Evolutionary conservation across 2,329 filamentous ascomycete genomes (phyloP).

Genomic region (Aspergillus hortae): DNA sequence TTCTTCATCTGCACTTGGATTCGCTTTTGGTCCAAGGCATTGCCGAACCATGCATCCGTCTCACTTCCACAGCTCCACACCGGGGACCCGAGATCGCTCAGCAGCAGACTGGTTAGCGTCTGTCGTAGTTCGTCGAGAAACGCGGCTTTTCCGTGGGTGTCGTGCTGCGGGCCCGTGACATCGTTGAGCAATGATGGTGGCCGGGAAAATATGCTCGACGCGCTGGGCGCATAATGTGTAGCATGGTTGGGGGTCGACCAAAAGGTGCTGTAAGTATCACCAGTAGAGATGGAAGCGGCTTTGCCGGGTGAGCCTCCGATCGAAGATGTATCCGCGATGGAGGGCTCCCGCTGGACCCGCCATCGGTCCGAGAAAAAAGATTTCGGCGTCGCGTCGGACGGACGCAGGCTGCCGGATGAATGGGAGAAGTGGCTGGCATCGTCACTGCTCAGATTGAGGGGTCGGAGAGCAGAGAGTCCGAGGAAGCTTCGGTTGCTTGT

Average conservation of each 20-base stretch:
- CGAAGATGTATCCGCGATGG: conserved; percentile 59
- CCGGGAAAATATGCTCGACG: conserved; percentile 53
- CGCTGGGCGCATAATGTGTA: conserved; percentile 60
- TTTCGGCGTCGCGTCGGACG: conserved; percentile 53
- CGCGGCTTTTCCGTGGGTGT: conserved; percentile 65
- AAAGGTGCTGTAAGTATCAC: conserved; percentile 74
- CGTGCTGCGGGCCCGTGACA: conserved; percentile 29
- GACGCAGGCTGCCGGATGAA: conserved; percentile 24
- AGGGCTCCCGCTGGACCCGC: conserved; percentile 55
- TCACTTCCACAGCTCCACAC: conserved; percentile 88
- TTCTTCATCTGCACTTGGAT: conserved; percentile 39
- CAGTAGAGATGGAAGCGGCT: conserved; percentile 67
- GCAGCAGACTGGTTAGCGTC: conserved; percentile 73
- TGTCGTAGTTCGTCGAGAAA: conserved; percentile 77
- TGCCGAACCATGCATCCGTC: conserved; percentile 80
- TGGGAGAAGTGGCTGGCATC: conserved; percentile 31
- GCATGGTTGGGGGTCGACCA: conserved; percentile 82
- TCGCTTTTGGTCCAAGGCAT: conserved; percentile 49
- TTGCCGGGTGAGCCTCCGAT: conserved; percentile 56
- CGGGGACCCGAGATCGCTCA: conserved; percentile 84
- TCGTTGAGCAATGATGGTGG: conserved; percentile 42
- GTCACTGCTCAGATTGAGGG: conserved; percentile 43
- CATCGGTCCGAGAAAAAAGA: conserved; percentile 63
- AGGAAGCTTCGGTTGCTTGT: conserved; percentile 35
- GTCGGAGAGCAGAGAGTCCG: conserved; percentile 40